A percentile compares a stretch with the other conserved stretches of the same genome.
Evolutionary conservation across 2,329 filamentous ascomycete species (phyloP).

Genomic region (Penicillium capsulatum): DNA sequence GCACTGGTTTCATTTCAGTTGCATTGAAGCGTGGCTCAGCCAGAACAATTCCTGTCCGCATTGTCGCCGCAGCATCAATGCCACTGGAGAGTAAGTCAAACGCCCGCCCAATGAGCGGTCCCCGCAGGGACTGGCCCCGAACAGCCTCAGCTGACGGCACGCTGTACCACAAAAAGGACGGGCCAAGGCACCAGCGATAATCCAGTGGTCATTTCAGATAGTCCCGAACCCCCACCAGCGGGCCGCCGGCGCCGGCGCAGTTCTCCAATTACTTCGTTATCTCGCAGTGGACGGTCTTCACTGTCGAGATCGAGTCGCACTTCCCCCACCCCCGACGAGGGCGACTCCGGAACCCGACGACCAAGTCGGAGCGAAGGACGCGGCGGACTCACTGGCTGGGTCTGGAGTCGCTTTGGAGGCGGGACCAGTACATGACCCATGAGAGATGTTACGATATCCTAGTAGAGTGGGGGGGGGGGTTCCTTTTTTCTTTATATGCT

Average conservation of each 20-base stretch:
- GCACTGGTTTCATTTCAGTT: slow-evolving; percentile 88
- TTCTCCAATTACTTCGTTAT: slow-evolving; percentile 5
- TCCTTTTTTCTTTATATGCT: not conserved
- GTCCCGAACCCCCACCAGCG: slow-evolving; percentile 10
- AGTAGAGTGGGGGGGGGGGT: too few relatives aligned
- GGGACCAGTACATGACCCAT: not conserved
- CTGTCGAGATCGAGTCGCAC: slow-evolving; percentile 13
- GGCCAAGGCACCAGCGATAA: slow-evolving; percentile 20
- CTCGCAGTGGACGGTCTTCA: slow-evolving; percentile 17
- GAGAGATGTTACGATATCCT: slow-evolving; percentile 6
- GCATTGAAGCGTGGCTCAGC: slow-evolving; percentile 75
- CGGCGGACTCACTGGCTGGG: slow-evolving; percentile 28
- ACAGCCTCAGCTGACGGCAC: slow-evolving; percentile 6
- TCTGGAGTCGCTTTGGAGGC: slow-evolving; percentile 23
- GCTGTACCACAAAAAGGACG: slow-evolving; percentile 13
- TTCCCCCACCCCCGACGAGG: slow-evolving; percentile 11
- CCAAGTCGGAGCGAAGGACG: slow-evolving; percentile 14
- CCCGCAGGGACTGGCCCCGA: not conserved
- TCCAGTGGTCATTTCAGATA: slow-evolving; percentile 15
- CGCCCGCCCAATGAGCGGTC: slow-evolving; percentile 4
- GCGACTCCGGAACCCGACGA: slow-evolving; percentile 10
- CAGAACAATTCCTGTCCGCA: slow-evolving; percentile 89
- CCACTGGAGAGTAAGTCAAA: slow-evolving; percentile 23
- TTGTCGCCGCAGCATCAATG: slow-evolving; percentile 41
- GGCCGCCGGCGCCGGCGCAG: slow-evolving; percentile 11